Evolutionary conservation across 1,139 yeast species (phyloP).

Genomic region (Fermentozyma sake): DNA sequence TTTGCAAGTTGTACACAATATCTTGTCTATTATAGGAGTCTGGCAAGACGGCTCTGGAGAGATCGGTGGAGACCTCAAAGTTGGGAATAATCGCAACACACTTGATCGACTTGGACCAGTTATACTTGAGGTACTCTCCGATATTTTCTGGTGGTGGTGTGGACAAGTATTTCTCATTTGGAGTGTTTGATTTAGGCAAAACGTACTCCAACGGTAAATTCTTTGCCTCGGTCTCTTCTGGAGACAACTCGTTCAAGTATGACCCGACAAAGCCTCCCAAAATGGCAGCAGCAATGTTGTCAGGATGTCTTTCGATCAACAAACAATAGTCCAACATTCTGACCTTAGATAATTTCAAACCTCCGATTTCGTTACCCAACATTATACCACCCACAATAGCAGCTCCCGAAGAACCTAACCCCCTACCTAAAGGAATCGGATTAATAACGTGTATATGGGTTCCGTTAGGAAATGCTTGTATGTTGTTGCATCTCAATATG

Average conservation of each 20-base stretch:
- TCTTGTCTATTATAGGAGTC: conserved; percentile 73
- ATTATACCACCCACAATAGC: conserved; percentile 98
- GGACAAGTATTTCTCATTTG: conserved; percentile 43
- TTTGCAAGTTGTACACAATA: conserved; percentile 75
- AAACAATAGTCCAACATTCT: conserved; percentile 91
- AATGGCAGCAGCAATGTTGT: conserved; percentile 97
- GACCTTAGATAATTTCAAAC: conserved; percentile 64
- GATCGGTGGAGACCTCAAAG: conserved; percentile 91
- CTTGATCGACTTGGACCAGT: conserved; percentile 76
- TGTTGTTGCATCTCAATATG: conserved; percentile 76
- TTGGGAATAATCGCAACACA: conserved; percentile 91
- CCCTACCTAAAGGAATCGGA: conserved; percentile 95
- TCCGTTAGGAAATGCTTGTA: conserved; percentile 73
- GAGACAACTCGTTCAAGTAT: conserved; percentile 73
- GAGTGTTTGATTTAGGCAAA: conserved; percentile 63
- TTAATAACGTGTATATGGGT: conserved; percentile 78
- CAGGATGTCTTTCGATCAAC: conserved; percentile 98
- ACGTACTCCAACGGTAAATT: conserved; percentile 83
- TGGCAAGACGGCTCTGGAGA: conserved; percentile 86
- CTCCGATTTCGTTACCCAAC: conserved; percentile 81
- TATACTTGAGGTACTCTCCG: conserved; percentile 85
- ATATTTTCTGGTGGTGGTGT: conserved; percentile 71
- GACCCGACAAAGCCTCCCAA: conserved; percentile 98
- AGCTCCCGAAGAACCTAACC: conserved; percentile 97
- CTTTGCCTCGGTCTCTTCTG: conserved; percentile 65